Evolutionary conservation across 2,329 filamentous ascomycete genomes (phyloP), one percentile per base, ranked within the genome.

Genomic region (Nemania serpens): DNA sequence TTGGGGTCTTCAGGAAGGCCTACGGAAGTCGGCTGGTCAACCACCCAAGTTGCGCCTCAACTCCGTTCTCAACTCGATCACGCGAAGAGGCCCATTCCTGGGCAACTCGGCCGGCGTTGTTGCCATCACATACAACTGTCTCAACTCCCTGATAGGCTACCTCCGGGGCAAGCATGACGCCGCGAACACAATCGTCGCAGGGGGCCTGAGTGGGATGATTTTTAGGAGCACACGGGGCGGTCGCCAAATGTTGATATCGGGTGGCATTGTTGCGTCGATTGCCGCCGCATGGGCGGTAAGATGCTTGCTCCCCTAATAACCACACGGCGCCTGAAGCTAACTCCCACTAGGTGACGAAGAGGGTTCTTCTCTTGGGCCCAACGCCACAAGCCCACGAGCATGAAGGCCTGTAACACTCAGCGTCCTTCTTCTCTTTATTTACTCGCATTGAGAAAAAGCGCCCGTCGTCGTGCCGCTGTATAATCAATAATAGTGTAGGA

Each of bases 81-180:
- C 95, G 61, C 82, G 95, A 72, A 84, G 95, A 76, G 95, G 95
- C 3, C 95, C 95, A 12, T 99, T 97, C 79, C 78, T 99, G 69
- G 95, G 95, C 45, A 99, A 99, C 82, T 96, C 91, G 34, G 94
- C 94, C 1, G 95, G 93, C 73, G 94, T 98, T 36, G 88, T 99
- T 55, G 95, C 96, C 36, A 93, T 99, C 82, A 88, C 93, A 55
- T 99, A 99, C 80, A 99, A 98, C 79, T 91, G 91, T 57, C 83
- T 95, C 76, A 97, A 96, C 80, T 95, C 91, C 34, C 86, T 86
- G 58, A 87, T 96, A 63, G 93, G 92, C 41, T 88, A 90, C 71
- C 76, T 88, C 66, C 84, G 93, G 63, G 92, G 92, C 65, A 91
- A 92, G 79, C 93, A 97, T 70, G 96, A 99, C 76, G 85, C 92